Percentiles rank a stretch among this genome's conserved stretches.
Conservation (phyloP, 495 filamentous ascomycete species). For the Corynascus novoguineensis region DNA sequence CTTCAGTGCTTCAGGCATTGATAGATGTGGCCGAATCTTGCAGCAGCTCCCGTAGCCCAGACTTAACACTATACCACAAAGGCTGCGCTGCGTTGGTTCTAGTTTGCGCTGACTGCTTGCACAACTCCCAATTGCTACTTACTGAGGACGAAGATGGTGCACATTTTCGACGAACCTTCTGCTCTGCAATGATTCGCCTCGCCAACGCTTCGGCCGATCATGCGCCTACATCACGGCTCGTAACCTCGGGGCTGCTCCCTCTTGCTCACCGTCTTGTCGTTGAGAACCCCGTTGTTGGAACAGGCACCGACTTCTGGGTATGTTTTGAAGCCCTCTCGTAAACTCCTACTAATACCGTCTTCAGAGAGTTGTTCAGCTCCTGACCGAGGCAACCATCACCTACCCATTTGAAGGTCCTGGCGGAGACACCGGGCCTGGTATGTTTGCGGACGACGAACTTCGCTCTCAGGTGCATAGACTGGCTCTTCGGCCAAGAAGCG, state of each 20-base stretch:
- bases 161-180: constrained; percentile 17
- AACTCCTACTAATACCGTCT: constrained; percentile 17
- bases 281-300: constrained; percentile 18
- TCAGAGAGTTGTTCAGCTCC: constrained; percentile 33
- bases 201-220: constrained; percentile 28
- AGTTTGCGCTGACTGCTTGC: constrained; percentile 30
- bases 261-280: constrained; percentile 23
- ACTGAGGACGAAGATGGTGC: constrained; percentile 17
- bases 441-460: constrained; percentile 29
- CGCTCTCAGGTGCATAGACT: constrained; percentile 25
- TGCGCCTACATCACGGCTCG: constrained; percentile 30
- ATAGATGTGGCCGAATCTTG: constrained; percentile 24
- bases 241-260: constrained; percentile 30
- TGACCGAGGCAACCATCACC: constrained; percentile 22
- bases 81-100: constrained; percentile 26
- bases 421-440: constrained; percentile 15
- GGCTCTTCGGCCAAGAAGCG: not conserved
- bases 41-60: constrained; percentile 11
- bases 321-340: constrained; percentile 4
- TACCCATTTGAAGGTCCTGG: constrained; percentile 10
- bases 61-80: constrained; percentile 30
- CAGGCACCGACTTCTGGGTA: constrained; percentile 34
- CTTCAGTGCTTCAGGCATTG: constrained; percentile 23
- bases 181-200: constrained; percentile 30
- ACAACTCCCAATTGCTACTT: constrained; percentile 14